Evolutionary conservation across 2,329 filamentous ascomycete species (phyloP), one percentile per base, ranked within the genome.

Genomic region (Diaporthe vaccinii): DNA sequence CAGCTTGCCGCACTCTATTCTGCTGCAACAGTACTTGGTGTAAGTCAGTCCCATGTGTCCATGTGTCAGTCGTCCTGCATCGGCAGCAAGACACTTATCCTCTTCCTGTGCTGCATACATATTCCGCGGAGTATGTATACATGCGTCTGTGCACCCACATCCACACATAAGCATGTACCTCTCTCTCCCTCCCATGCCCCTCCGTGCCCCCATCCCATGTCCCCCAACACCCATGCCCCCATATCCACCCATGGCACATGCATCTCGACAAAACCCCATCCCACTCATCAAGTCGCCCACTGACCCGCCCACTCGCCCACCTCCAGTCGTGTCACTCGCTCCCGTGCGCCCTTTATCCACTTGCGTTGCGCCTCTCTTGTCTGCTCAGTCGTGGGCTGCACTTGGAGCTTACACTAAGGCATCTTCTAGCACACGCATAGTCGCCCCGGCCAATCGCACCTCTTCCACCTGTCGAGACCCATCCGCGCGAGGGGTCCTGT

Each of bases 391-490:
- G n/a, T 53, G 62, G 74, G 75, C 75, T 76, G 75, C 51, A 75
- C 74, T 53, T 76, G 53, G 51, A 74, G 74, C 76, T 74, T 61
- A 74, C 76, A 76, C 76, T 77, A 77, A 76, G 75, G 76, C 76
- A 75, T 72, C 76, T 58, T 68, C 49, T 58, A 76, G 76, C 76
- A 77, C 74, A 72, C 58, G 53, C 67, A 61, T 72, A 75, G 73
- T 46, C 70, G 34, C 62, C n/a, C 53, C 41, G 57, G 55, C 75
- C 75, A 77, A 75, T 77, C 36, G 75, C 70, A 73, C 34, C n/a
- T 44, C 49, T 46, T 44, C 70, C 36, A 25, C 62, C 31, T 20
- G 25, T 39, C 53, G 36, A 72, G 51, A 58, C 41, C 39, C 61
- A 49, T 57, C 39, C n/a, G 28, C 22, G 5, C 39, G 51, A 53